A percentile compares a stretch with the other conserved stretches of the same genome.
These are phyloP conservation scores for Podosphaera aphanis DNA, from an alignment of 2,329 filamentous ascomycete genomes.

Conservation along the genomic window DNA sequence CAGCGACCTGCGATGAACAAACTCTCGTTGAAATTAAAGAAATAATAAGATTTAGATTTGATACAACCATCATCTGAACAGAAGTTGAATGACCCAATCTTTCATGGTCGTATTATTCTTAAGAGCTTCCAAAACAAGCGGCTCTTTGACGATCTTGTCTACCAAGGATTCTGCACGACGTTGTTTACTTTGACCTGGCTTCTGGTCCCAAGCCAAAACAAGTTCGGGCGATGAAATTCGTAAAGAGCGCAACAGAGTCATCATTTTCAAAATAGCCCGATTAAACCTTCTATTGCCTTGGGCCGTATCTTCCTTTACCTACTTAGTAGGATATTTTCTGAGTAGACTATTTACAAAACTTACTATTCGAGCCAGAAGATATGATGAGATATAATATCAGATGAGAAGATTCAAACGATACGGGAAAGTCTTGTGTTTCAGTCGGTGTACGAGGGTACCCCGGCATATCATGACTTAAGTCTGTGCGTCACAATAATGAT, in stretches of 20 bases:
- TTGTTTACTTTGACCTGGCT: not conserved
- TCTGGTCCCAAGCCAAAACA: not conserved
- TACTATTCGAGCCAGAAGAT: too few relatives aligned
- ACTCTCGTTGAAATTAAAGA: too few relatives aligned
- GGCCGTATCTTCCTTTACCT: too few relatives aligned
- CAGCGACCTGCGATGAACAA: too few relatives aligned
- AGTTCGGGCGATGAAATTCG: not conserved
- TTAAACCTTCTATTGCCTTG: too few relatives aligned
- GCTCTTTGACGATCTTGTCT: not conserved
- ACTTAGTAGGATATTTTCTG: too few relatives aligned
- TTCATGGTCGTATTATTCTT: not conserved
- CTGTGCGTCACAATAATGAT: too few relatives aligned
- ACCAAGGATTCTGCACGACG: not conserved
- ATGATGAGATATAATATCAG: not conserved
- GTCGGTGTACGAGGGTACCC: not conserved
- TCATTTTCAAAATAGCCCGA: too few relatives aligned
- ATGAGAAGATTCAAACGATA: not conserved
- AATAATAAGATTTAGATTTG: too few relatives aligned
- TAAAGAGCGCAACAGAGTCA: not conserved
- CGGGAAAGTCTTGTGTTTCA: not conserved
- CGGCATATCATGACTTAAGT: not conserved
- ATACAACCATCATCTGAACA: too few relatives aligned
- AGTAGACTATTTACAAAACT: too few relatives aligned
- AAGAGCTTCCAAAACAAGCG: not conserved
- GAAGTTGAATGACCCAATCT: not conserved